Percentiles rank a stretch among this genome's conserved stretches.
Conservation (phyloP, 805 yeast genomes). For the Wickerhamiella australiensis region DNA sequence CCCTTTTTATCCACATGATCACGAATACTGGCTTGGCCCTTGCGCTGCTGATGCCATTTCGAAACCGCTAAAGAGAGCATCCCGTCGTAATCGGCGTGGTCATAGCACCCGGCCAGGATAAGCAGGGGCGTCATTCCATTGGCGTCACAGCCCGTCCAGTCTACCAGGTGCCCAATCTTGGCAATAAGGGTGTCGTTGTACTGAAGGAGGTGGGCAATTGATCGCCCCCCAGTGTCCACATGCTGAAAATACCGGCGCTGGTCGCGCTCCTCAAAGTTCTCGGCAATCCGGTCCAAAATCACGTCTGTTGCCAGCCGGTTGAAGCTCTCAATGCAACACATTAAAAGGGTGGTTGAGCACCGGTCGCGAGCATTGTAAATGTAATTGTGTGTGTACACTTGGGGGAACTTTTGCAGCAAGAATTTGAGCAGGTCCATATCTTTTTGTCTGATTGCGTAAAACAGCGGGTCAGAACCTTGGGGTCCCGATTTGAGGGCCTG, state of each 20-base stretch:
- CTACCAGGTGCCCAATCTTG: constrained; percentile 43
- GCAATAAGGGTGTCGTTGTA: constrained; percentile 42
- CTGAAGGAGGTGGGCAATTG: constrained; percentile 63
- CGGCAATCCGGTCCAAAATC: constrained; percentile 35
- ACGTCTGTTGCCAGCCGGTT: constrained; percentile 36
- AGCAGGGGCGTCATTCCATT: constrained; percentile 69
- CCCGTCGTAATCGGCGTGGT: constrained; percentile 48
- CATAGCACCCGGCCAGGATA: constrained; percentile 67
- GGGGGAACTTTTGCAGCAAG: constrained; percentile 28
- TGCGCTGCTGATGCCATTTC: constrained; percentile 5
- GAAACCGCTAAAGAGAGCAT: constrained; percentile 29
- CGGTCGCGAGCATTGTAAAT: constrained; percentile 50
- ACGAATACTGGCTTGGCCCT: constrained; percentile 12
- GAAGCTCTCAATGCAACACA: constrained; percentile 48
- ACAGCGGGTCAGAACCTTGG: constrained; percentile 31
- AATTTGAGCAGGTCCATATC: constrained; percentile 36
- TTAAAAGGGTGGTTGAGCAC: constrained; percentile 44
- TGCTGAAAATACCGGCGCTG: constrained; percentile 37
- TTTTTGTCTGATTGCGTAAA: constrained; percentile 44
- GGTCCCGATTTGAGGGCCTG: constrained; percentile 48
- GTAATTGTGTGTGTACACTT: constrained; percentile 52
- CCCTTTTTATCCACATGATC: constrained; percentile 65
- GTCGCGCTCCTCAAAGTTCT: constrained; percentile 35
- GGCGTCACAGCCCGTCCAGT: constrained; percentile 58
- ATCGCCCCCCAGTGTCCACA: constrained; percentile 43